Conservation (phyloP, 1,139 yeast genomes). For the Debaryomycetaceae sp. region DNA sequence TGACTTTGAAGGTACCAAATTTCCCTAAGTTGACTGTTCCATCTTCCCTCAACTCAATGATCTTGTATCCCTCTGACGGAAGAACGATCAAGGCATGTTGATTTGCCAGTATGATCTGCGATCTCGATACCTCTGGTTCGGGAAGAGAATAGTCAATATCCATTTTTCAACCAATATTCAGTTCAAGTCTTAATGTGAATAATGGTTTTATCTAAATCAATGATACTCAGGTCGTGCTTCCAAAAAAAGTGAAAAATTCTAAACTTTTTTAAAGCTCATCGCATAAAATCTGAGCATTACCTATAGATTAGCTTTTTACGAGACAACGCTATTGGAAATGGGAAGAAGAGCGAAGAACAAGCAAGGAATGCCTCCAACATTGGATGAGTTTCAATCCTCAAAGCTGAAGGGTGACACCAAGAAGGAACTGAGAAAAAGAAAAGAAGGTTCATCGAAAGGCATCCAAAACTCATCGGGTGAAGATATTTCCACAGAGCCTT, state of each 20-base stretch:
- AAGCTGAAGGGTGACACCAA: constrained; percentile 47
- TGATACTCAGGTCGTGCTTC: constrained; percentile 5
- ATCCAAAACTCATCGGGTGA: constrained; percentile 14
- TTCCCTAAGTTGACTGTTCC: constrained; percentile 75
- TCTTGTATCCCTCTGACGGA: constrained; percentile 77
- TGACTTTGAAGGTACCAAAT: constrained; percentile 79
- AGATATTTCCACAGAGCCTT: background rate
- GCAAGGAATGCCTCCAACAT: constrained; percentile 85
- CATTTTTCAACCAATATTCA: background rate
- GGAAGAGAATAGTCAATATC: background rate
- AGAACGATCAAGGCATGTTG: constrained; percentile 66
- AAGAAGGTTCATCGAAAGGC: constrained; percentile 18
- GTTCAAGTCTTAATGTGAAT: too few species aligned
- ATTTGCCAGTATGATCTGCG: constrained; percentile 34
- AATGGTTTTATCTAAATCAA: too few species aligned
- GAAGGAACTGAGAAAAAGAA: constrained; percentile 22
- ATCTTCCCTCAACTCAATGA: constrained; percentile 60
- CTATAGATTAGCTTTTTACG: background rate
- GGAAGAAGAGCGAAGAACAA: constrained; percentile 91
- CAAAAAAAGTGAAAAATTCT: constrained; percentile 8
- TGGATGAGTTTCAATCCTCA: constrained; percentile 72
- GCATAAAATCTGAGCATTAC: constrained; percentile 3
- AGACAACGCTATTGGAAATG: constrained; percentile 39
- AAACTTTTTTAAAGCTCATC: constrained; percentile 9
- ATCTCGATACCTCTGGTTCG: constrained; percentile 10